Evolutionary conservation across 805 yeast species (phyloP), one percentile per base, ranked within the genome.

Genomic region (Zygosaccharomyces bailii): DNA sequence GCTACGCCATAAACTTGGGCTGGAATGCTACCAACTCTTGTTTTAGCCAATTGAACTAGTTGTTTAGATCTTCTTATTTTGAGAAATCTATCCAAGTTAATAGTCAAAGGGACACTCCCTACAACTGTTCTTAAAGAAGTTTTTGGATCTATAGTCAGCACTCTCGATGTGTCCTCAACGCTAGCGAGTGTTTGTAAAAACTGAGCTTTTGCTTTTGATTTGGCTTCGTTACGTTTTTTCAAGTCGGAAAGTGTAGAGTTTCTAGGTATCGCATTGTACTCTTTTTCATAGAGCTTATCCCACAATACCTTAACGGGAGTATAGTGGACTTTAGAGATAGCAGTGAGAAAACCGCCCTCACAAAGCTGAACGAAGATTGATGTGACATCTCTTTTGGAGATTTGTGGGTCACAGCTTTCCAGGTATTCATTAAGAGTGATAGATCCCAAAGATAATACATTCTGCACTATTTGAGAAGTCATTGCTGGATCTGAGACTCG

Each of bases 1-100:
- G 82, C 79, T 8, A 72, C 62, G 36, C 71, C 70, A 59, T 86
- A 91, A 8, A 93, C 73, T 34, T 71, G 64, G 0, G 93, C 73
- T 0, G 95, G 72, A 2, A 84, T 63, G 5, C 73, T 65, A 2
- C 98, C 98, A 24, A 89, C 65, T 43, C 87, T 73, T 36, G 84
- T 82, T 23, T 73, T 70, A 10, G 83, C 84, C 39, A 84, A 72
- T 25, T 77, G 76, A 1, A 71, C 77, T 11, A 93, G 70, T 52
- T 84, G 84, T 35, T 69, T 62, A 8, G 84, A 74, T 52, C 97
- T 75, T 55, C 82, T 72, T 25, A 75, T 66, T 57, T 87, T 83
- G 41, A 85, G 72, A 54, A 76, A 89, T 53, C 93, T 71, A 24
- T 78, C 75, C 41, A 85, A 69, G 56, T 80, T 83, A 56, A 88